Percentiles rank a stretch among this genome's conserved stretches.
These are phyloP conservation scores for Cystobasidium onofrii DNA, from an alignment of 768 basidiomycete species.

Conservation along the genomic window DNA sequence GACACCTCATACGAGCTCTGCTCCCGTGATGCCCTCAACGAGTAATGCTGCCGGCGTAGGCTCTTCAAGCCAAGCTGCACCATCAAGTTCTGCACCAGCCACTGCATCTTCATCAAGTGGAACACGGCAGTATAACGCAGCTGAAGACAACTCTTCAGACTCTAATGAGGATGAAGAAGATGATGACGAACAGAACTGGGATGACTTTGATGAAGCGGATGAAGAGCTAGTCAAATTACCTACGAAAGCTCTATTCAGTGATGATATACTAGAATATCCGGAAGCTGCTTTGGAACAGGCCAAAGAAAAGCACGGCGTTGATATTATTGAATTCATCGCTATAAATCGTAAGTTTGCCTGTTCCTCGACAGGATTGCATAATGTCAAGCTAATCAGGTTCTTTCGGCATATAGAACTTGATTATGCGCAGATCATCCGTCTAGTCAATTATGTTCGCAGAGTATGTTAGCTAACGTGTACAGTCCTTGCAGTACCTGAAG, in stretches of 20 bases:
- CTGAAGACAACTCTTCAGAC: neutral
- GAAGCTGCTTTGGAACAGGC: constrained; percentile 60
- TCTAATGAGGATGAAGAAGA: neutral
- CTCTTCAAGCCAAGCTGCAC: neutral
- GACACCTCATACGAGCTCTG: no score
- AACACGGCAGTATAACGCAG: neutral
- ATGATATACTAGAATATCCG: constrained; percentile 56
- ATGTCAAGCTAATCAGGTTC: neutral
- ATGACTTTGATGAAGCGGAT: constrained; percentile 25
- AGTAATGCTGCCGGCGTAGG: neutral
- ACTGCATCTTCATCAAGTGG: neutral
- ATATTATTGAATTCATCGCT: constrained; percentile 53
- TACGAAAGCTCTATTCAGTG: constrained; percentile 69
- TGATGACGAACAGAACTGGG: constrained; percentile 17
- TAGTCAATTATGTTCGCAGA: constrained; percentile 79
- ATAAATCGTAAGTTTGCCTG: constrained; percentile 51
- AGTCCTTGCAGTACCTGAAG: no score
- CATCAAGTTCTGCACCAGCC: neutral
- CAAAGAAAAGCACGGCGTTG: constrained; percentile 56
- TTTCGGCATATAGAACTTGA: constrained; percentile 55
- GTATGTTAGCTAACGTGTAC: constrained; percentile 48
- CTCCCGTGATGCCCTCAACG: neutral
- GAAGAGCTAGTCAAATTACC: constrained; percentile 18
- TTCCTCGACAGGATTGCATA: neutral
- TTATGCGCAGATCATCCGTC: constrained; percentile 65